phyloP scores from a whole-genome alignment of 257 asterid species.

The Lantana camara region DNA sequence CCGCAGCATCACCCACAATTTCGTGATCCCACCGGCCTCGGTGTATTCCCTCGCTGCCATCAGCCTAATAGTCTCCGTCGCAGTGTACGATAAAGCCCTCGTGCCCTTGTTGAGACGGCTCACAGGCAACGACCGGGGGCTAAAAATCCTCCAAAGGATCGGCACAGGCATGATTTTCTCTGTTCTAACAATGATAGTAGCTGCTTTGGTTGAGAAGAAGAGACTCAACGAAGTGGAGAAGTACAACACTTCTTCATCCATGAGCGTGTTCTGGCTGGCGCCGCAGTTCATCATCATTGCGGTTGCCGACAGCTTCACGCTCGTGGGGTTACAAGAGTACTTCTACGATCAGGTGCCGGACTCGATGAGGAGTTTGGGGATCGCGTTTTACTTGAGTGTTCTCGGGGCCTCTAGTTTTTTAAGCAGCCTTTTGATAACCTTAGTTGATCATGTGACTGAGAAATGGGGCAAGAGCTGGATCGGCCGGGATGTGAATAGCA shows the following conservation, averaged over 20 bases:
- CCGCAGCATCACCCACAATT: slow-evolving; percentile 38
- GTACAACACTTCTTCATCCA: slow-evolving; percentile 39
- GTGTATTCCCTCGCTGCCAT: slow-evolving; percentile 56
- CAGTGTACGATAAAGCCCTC: slow-evolving; percentile 55
- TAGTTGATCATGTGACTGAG: slow-evolving; percentile 58
- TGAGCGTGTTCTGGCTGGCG: slow-evolving; percentile 86
- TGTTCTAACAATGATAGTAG: slow-evolving; percentile 48
- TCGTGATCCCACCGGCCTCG: slow-evolving; percentile 71
- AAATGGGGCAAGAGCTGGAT: slow-evolving; percentile 50
- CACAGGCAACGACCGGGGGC: slow-evolving; percentile 67
- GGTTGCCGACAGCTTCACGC: slow-evolving; percentile 60
- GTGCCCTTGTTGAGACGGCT: slow-evolving; percentile 51
- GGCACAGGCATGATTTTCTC: slow-evolving; percentile 78
- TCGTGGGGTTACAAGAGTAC: slow-evolving; percentile 82
- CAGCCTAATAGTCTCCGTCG: slow-evolving; percentile 51
- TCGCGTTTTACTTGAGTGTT: slow-evolving; percentile 78
- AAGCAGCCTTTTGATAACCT: slow-evolving; percentile 60
- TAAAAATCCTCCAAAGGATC: slow-evolving; percentile 66
- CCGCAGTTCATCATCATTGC: slow-evolving; percentile 71
- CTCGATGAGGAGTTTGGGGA: slow-evolving; percentile 84
- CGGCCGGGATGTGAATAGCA: slow-evolving; percentile 48
- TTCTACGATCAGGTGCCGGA: slow-evolving; percentile 89
- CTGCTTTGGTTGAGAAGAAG: slow-evolving; percentile 67
- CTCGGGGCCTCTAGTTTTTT: slow-evolving; percentile 67
- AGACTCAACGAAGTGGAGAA: slow-evolving; percentile 38